Evolutionary conservation across 768 basidiomycete genomes (phyloP).

Genomic region (Psilocybe sp.): DNA sequence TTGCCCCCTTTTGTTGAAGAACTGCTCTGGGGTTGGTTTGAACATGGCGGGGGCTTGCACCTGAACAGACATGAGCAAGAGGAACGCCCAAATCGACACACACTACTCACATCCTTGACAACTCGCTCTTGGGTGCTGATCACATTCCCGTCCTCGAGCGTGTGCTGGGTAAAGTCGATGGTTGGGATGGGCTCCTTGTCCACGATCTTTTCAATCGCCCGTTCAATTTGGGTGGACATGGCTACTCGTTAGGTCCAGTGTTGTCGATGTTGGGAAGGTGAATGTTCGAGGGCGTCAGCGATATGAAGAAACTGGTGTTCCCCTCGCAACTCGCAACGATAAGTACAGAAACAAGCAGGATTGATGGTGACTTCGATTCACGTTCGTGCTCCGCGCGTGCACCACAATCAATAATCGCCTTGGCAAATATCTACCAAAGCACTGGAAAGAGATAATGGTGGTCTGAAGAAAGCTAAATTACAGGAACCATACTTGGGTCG

Average conservation of each 20-base stretch:
- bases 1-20: slow-evolving; percentile 69
- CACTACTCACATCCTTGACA: slow-evolving; percentile 80
- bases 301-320: too few relatives aligned
- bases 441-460: too few relatives aligned
- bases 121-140: slow-evolving; percentile 95
- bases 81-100: not conserved
- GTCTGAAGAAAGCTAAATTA: too few relatives aligned
- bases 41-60: slow-evolving; percentile 97
- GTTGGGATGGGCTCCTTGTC: slow-evolving; percentile 45
- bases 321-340: not conserved
- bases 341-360: slow-evolving; percentile 4
- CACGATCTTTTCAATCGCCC: slow-evolving; percentile 66
- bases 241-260: slow-evolving; percentile 14
- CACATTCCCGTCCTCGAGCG: slow-evolving; percentile 87
- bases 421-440: too few relatives aligned
- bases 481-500: too few relatives aligned
- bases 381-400: too few relatives aligned
- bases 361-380: too few relatives aligned
- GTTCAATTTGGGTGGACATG: slow-evolving; percentile 58
- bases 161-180: slow-evolving; percentile 90
- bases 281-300: slow-evolving; percentile 8
- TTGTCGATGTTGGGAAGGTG: slow-evolving; percentile 6
- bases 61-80: slow-evolving; percentile 34
- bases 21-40: slow-evolving; percentile 90
- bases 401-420: too few relatives aligned